Conservation (phyloP, 768 basidiomycete species). For the Boletus sensibilis region DNA sequence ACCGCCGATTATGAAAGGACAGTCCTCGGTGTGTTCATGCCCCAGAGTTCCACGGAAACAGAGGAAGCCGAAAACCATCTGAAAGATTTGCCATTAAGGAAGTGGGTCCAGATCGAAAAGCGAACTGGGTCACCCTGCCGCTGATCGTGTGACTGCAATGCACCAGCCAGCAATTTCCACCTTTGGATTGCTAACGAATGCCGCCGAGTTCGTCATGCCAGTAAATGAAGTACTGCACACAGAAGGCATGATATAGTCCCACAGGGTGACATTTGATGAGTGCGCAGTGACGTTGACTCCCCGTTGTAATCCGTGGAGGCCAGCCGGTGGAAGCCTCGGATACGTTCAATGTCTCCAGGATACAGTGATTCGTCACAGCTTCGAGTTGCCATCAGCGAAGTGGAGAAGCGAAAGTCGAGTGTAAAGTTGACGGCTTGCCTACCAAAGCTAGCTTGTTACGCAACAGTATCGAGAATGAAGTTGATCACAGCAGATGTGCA, state of each 20-base stretch:
- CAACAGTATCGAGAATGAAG: background rate
- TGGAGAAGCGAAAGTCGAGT: background rate
- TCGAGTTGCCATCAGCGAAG: background rate
- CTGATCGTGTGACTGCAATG: background rate
- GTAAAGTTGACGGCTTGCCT: background rate
- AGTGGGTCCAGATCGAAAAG: background rate
- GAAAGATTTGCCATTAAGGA: background rate
- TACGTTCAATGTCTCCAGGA: background rate
- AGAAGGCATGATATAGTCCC: background rate
- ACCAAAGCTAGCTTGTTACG: background rate
- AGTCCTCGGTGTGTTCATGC: background rate
- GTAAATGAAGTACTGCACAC: background rate
- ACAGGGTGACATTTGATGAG: no score
- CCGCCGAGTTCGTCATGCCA: background rate
- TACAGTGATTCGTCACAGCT: background rate
- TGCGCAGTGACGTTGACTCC: background rate
- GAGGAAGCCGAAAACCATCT: background rate
- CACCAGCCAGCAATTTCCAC: background rate
- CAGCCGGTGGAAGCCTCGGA: background rate
- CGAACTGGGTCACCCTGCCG: background rate
- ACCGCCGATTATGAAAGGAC: background rate
- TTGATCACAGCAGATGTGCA: background rate
- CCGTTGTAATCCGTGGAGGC: background rate
- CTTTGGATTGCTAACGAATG: background rate
- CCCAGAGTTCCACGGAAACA: background rate